A percentile compares a stretch with the other conserved stretches of the same genome.
Evolutionary conservation across 495 filamentous ascomycete genomes (phyloP).

Genomic region (Rostrohypoxylon terebratum): DNA sequence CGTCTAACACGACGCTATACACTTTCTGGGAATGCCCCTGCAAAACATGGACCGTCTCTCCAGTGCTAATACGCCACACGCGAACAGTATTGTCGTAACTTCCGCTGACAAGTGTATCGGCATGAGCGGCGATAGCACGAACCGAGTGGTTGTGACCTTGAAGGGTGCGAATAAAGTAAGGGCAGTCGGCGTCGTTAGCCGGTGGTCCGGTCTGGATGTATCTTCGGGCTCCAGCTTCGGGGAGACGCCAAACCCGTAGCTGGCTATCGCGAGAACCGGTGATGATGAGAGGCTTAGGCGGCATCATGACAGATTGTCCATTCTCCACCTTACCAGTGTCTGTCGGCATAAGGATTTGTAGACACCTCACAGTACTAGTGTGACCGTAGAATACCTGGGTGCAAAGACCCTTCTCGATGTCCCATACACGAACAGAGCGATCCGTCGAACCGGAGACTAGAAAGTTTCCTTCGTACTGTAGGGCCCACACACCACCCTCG

Average conservation of each 20-base stretch:
- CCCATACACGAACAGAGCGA: conserved; percentile 95
- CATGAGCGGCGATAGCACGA: conserved; percentile 96
- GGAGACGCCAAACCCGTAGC: conserved; percentile 94
- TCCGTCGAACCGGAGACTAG: conserved; percentile 97
- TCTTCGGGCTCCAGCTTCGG: conserved; percentile 76
- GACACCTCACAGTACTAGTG: conserved; percentile 94
- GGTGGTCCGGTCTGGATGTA: conserved; percentile 82
- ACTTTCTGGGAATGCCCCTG: conserved; percentile 93
- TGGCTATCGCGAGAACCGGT: conserved; percentile 97
- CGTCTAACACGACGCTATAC: conserved; percentile 96
- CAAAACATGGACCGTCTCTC: conserved; percentile 88
- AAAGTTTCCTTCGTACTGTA: conserved; percentile 95
- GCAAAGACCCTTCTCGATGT: conserved; percentile 90
- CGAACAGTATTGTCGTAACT: conserved; percentile 97
- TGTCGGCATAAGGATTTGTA: conserved; percentile 92
- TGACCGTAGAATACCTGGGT: conserved; percentile 97
- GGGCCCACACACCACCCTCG: conserved; percentile 97
- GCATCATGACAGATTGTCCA: conserved; percentile 86
- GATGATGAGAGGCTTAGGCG: conserved; percentile 92
- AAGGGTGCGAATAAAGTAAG: conserved; percentile 91
- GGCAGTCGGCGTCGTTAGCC: conserved; percentile 84
- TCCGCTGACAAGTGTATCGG: conserved; percentile 96
- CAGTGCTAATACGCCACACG: conserved; percentile 97
- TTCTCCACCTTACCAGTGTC: conserved; percentile 76
- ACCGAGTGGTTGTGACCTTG: conserved; percentile 93